Conservation (phyloP, 2,329 filamentous ascomycete species). For the Mycosphaerella sp. region DNA sequence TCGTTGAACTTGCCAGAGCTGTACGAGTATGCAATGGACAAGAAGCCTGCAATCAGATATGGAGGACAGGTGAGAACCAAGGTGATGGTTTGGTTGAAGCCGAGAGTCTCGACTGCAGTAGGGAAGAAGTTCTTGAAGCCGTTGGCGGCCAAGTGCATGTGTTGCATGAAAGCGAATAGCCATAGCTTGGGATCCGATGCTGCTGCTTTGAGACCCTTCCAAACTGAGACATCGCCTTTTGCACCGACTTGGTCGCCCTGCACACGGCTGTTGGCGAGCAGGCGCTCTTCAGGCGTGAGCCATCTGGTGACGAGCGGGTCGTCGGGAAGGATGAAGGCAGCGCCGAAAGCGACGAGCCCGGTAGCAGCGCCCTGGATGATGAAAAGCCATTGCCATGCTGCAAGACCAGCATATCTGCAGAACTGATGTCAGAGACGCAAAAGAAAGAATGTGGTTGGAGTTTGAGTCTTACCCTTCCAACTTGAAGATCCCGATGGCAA, state of each 20-base stretch:
- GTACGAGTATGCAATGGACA: slow-evolving; percentile 32
- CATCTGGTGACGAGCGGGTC: slow-evolving; percentile 51
- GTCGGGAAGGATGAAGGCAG: slow-evolving; percentile 59
- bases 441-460: slow-evolving; percentile 55
- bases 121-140: slow-evolving; percentile 46
- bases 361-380: slow-evolving; percentile 63
- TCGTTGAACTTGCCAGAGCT: slow-evolving; percentile 38
- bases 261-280: slow-evolving; percentile 44
- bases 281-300: slow-evolving; percentile 41
- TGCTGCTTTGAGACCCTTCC: slow-evolving; percentile 47
- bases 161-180: slow-evolving; percentile 52
- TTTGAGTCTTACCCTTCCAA: slow-evolving; percentile 51
- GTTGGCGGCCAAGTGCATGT: slow-evolving; percentile 50
- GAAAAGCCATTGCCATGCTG: slow-evolving; percentile 54
- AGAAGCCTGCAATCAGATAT: slow-evolving; percentile 30
- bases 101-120: slow-evolving; percentile 45
- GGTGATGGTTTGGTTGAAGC: slow-evolving; percentile 46
- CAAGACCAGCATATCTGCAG: slow-evolving; percentile 42
- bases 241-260: slow-evolving; percentile 49
- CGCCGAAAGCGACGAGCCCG: slow-evolving; percentile 52
- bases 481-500: slow-evolving; percentile 53
- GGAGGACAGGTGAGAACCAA: slow-evolving; percentile 45
- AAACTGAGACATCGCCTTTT: slow-evolving; percentile 39
- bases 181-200: slow-evolving; percentile 48
- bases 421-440: background rate